A percentile compares a stretch with the other conserved stretches of the same genome.
phyloP scores from a whole-genome alignment of 2,329 filamentous ascomycete genomes.

The Fusarium coicis region DNA sequence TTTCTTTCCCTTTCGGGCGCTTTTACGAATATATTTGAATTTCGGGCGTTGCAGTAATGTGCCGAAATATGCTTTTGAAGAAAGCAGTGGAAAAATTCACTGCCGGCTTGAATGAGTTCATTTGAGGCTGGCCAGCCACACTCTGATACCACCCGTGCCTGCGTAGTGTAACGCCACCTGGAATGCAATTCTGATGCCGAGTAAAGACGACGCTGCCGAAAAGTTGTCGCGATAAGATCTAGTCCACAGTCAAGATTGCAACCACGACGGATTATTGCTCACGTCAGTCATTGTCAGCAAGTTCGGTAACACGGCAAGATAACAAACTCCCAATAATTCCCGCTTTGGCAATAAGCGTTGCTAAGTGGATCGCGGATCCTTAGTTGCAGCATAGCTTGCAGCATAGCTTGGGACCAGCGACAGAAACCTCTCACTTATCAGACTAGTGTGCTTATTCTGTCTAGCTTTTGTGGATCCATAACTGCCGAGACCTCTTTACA shows the following conservation, averaged over 20 bases:
- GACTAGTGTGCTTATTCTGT: too few species aligned
- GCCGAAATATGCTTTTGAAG: too few species aligned
- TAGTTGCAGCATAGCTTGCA: neutral
- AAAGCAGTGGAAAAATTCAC: rapidly evolving
- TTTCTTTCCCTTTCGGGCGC: rapidly evolving
- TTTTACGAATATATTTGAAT: neutral
- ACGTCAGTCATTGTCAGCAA: neutral
- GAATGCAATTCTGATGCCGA: neutral
- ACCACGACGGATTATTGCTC: too few species aligned
- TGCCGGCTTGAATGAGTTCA: neutral
- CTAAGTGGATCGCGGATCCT: neutral
- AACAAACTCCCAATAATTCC: neutral
- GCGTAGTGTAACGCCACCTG: neutral
- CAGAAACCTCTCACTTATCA: too few species aligned
- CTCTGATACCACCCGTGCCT: too few species aligned
- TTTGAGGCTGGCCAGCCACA: neutral
- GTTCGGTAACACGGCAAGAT: neutral
- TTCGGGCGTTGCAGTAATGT: rapidly evolving
- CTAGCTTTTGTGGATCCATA: rapidly evolving
- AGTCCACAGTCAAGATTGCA: neutral
- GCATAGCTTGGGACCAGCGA: neutral
- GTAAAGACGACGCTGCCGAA: rapidly evolving
- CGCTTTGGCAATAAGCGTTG: neutral
- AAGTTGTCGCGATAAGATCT: neutral
- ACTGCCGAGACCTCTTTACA: neutral